phyloP scores from a whole-genome alignment of 805 yeast species.

The Barnettozyma salicaria region DNA sequence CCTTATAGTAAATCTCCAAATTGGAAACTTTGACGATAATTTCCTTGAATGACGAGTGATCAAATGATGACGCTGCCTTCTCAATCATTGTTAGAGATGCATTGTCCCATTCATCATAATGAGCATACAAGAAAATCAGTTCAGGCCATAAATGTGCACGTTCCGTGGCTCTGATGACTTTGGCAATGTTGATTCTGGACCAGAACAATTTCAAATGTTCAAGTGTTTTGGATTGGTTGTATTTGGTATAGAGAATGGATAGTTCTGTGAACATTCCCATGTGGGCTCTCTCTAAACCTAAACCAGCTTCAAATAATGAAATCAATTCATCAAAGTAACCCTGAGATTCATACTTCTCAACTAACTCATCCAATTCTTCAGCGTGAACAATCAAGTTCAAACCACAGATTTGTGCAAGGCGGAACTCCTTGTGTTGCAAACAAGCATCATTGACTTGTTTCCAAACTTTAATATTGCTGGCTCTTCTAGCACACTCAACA shows the following conservation, averaged over 20 bases:
- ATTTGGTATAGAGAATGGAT: conserved; percentile 85
- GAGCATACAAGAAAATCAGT: conserved; percentile 91
- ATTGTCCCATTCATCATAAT: conserved; percentile 98
- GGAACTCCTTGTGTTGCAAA: conserved; percentile 89
- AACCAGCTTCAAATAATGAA: conserved; percentile 89
- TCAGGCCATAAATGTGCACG: conserved; percentile 95
- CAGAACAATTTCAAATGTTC: conserved; percentile 96
- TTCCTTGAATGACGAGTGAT: conserved; percentile 91
- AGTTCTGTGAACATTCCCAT: conserved; percentile 99
- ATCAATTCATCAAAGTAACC: conserved; percentile 92
- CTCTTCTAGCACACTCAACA: conserved; percentile 98
- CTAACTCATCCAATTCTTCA: conserved; percentile 90
- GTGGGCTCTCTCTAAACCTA: conserved; percentile 96
- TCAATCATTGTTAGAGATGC: conserved; percentile 97
- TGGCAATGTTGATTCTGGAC: conserved; percentile 97
- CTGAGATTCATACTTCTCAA: conserved; percentile 75
- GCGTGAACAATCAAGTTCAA: conserved; percentile 95
- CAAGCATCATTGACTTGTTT: conserved; percentile 96
- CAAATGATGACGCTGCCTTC: conserved; percentile 86
- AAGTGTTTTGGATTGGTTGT: conserved; percentile 84
- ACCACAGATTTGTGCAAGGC: conserved; percentile 98
- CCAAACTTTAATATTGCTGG: conserved; percentile 91
- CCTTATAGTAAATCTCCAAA: conserved; percentile 94
- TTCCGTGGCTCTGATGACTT: conserved; percentile 91
- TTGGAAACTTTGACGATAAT: conserved; percentile 91